phyloP scores from a whole-genome alignment of 2,329 filamentous ascomycete species.

The Colletotrichum lini region DNA sequence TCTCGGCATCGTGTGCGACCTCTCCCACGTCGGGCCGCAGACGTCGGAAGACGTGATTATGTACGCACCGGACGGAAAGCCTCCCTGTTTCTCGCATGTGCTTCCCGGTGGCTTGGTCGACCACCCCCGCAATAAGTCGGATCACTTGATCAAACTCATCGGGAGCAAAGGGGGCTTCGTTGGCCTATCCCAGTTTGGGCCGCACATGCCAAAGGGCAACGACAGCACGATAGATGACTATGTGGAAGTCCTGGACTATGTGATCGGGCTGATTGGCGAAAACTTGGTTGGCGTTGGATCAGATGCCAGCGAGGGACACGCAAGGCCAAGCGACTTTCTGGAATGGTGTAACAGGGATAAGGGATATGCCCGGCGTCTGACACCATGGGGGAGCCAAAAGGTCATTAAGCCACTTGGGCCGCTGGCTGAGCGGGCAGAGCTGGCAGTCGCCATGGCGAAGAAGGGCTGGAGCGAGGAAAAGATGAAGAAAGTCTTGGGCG shows the following conservation, averaged over 20 bases:
- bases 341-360: conserved; percentile 59
- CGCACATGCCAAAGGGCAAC: conserved; percentile 56
- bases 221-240: conserved; percentile 59
- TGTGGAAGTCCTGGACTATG: conserved; percentile 56
- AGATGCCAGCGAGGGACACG: conserved; percentile 56
- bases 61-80: conserved; percentile 53
- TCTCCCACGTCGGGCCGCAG: conserved; percentile 53
- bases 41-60: conserved; percentile 53
- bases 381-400: conserved; percentile 57
- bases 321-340: conserved; percentile 55
- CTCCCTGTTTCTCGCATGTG: conserved; percentile 57
- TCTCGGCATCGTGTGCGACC: conserved; percentile 54
- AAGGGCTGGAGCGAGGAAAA: conserved; percentile 55
- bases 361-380: conserved; percentile 55
- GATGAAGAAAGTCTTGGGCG: conserved; percentile 56
- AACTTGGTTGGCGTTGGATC: conserved; percentile 56
- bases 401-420: conserved; percentile 57
- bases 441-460: conserved; percentile 55
- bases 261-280: conserved; percentile 54
- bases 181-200: conserved; percentile 56
- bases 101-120: conserved; percentile 51
- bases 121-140: conserved; percentile 56
- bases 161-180: conserved; percentile 55
- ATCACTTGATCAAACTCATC: conserved; percentile 53
- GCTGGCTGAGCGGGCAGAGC: conserved; percentile 51